Evolutionary conservation across 306 rosid genomes (phyloP).

Genomic region (Quercus cerris): DNA sequence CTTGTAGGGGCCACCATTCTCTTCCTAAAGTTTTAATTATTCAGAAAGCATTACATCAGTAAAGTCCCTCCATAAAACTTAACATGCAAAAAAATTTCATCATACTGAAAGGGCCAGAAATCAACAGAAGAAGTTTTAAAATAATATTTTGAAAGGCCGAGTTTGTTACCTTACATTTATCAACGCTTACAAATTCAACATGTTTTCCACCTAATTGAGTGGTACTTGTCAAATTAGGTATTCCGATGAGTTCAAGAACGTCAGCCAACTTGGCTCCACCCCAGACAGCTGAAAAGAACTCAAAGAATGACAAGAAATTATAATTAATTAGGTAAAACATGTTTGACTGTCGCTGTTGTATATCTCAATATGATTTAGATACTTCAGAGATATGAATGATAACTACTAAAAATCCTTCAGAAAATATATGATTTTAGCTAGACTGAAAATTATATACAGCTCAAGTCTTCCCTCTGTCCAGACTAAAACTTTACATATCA

Average conservation of each 20-base stretch:
- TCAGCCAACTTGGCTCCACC: slow-evolving; percentile 89
- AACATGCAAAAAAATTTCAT: neutral
- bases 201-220: slow-evolving; percentile 79
- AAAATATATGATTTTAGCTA: neutral
- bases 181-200: slow-evolving; percentile 91
- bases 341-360: slow-evolving; percentile 9
- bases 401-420: neutral
- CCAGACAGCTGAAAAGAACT: slow-evolving; percentile 70
- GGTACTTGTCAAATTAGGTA: slow-evolving; percentile 52
- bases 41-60: slow-evolving; percentile 9
- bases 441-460: neutral
- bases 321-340: slow-evolving; percentile 5
- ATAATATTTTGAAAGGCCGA: slow-evolving; percentile 7
- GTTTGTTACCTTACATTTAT: slow-evolving; percentile 75
- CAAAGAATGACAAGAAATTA: slow-evolving; percentile 10
- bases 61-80: neutral
- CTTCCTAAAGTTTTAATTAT: slow-evolving; percentile 55
- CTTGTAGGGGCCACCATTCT: slow-evolving; percentile 95
- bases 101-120: slow-evolving; percentile 3
- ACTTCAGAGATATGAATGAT: neutral
- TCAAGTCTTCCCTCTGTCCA: neutral
- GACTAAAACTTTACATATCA: neutral
- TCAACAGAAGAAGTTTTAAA: neutral
- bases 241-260: slow-evolving; percentile 85
- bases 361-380: neutral